Percentiles rank a stretch among this genome's conserved stretches.
Evolutionary conservation across 352 stramenopile species (phyloP).

Genomic region (Globisporangium echinulatum): DNA sequence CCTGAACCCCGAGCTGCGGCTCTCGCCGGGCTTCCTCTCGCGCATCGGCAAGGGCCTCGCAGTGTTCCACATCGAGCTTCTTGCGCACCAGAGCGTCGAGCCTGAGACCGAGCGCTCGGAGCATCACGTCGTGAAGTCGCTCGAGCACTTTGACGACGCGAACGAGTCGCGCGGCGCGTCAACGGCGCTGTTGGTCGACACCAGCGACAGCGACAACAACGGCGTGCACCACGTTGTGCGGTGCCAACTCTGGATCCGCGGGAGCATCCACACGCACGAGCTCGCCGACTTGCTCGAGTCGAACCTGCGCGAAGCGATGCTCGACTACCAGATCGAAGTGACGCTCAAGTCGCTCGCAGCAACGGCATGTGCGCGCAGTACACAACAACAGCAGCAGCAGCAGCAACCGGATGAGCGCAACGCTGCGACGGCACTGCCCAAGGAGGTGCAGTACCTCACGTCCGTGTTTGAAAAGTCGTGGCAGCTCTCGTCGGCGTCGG

Average conservation of each 20-base stretch:
- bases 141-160: slow-evolving; percentile 10
- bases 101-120: not conserved
- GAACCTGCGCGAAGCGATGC: slow-evolving; percentile 70
- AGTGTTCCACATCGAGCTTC: slow-evolving; percentile 54
- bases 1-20: slow-evolving; percentile 73
- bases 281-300: slow-evolving; percentile 55
- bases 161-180: not conserved
- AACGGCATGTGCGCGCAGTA: not conserved
- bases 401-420: not conserved
- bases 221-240: slow-evolving; percentile 12
- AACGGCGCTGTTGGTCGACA: too few species aligned
- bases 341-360: slow-evolving; percentile 24
- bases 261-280: slow-evolving; percentile 46
- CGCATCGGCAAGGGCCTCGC: slow-evolving; percentile 72
- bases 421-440: slow-evolving; percentile 10
- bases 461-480: slow-evolving; percentile 48
- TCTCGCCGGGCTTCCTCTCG: slow-evolving; percentile 69
- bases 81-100: slow-evolving; percentile 15
- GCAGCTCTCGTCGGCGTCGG: slow-evolving; percentile 41
- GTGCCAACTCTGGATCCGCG: slow-evolving; percentile 73
- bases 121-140: slow-evolving; percentile 10
- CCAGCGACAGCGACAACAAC: not conserved
- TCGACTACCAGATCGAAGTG: slow-evolving; percentile 73
- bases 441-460: slow-evolving; percentile 27
- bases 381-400: not conserved